phyloP scores from a whole-genome alignment of 1,139 yeast species.

The Yamadazyma diddensiae region DNA sequence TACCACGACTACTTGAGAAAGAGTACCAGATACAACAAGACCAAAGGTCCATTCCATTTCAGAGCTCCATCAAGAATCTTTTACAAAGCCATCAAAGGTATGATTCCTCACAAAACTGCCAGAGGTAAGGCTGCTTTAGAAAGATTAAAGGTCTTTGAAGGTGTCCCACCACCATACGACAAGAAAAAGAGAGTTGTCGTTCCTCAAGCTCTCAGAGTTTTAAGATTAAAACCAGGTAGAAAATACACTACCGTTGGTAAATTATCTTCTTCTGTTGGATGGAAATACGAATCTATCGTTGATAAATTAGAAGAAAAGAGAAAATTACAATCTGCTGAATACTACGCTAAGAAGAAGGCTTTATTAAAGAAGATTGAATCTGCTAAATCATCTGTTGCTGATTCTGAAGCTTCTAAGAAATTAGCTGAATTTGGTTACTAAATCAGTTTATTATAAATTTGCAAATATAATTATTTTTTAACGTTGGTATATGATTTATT shows the following conservation, averaged over 20 bases:
- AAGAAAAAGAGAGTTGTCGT: slow-evolving; percentile 99
- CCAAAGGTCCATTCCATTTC: slow-evolving; percentile 99
- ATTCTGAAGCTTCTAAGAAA: slow-evolving; percentile 70
- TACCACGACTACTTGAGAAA: slow-evolving; percentile 99
- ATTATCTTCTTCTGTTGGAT: slow-evolving; percentile 95
- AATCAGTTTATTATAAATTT: slow-evolving; percentile 17
- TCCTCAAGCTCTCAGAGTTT: slow-evolving; percentile 99
- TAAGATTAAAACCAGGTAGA: slow-evolving; percentile 99
- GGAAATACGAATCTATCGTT: slow-evolving; percentile 99
- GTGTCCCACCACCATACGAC: slow-evolving; percentile 99
- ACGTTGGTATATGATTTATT: slow-evolving; percentile 12
- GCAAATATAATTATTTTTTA: slow-evolving; percentile 7
- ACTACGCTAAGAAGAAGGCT: slow-evolving; percentile 98
- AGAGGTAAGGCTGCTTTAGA: slow-evolving; percentile 99
- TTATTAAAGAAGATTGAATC: slow-evolving; percentile 86
- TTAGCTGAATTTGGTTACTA: slow-evolving; percentile 82
- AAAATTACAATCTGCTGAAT: slow-evolving; percentile 98
- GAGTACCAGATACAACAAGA: slow-evolving; percentile 98
- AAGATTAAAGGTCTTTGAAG: slow-evolving; percentile 99
- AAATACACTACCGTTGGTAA: slow-evolving; percentile 98
- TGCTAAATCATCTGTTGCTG: slow-evolving; percentile 79
- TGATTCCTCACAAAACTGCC: slow-evolving; percentile 99
- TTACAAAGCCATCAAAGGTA: slow-evolving; percentile 99
- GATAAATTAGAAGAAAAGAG: slow-evolving; percentile 99
- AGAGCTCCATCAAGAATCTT: slow-evolving; percentile 99